Evolutionary conservation across 2,329 filamentous ascomycete species (phyloP), one percentile per base, ranked within the genome.

Genomic region (Nothophaeocryptopus gaeumannii): DNA sequence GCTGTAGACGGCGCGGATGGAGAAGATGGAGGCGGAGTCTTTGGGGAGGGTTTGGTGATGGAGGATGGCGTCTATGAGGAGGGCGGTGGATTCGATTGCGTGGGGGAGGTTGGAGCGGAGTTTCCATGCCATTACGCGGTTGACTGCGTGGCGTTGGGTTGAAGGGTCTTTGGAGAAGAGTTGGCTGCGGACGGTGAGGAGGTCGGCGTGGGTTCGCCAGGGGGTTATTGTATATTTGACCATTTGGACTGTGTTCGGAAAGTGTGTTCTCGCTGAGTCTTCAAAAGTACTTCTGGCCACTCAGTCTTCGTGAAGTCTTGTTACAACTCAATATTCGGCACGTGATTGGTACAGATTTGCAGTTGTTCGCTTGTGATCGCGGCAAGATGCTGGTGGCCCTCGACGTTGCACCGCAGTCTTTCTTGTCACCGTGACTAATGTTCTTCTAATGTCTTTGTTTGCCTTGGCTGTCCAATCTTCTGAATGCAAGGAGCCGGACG

Each of bases 21-120:
- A 80, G 69, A 86, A 84, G 42, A 74, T 73, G 38, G 74, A 74
- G 77, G 71, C 9, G 45, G 9, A 12, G 45, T 31, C 11, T 26
- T 36, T 5, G 31, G 32, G 9, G 40, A 14, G 16, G 35, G 64
- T 65, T 34, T 75, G 74, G 70, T 90, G 86, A 63, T 82, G 80
- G 44, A 90, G 71, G 14, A 84, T 72, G 26, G 86, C 86, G 53
- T 86, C 82, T 58, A 81, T 81, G 51, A 93, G 74, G 55, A 89
- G 78, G 2, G 85, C 85, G 36, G 88, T 91, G 32, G 85, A 87
- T 70, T 92, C 88, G 46, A 92, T 80, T 69, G 89, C 77, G 72
- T 92, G 85, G 47, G 88, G 88, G 54, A 89, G 86, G 61, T 82
- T 82, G 56, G 84, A 84, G 65, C 86, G 81, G 63, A 85, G 79